Evolutionary conservation across 2,329 filamentous ascomycete genomes (phyloP).

Genomic region (Penicillium sp.): DNA sequence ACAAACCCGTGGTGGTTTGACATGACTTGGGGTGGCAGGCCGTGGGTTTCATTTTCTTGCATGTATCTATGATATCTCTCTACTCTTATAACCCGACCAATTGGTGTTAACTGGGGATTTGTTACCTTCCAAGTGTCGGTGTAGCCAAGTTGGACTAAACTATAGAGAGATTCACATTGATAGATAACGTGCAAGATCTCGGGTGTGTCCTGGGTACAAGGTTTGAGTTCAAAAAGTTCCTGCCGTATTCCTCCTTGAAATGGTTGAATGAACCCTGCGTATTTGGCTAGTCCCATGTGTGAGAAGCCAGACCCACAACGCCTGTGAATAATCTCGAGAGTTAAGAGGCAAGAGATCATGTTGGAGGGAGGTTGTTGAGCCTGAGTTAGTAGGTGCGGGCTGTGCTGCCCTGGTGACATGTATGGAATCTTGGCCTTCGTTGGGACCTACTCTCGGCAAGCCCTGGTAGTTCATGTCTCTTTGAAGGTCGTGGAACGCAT

Average conservation of each 20-base stretch:
- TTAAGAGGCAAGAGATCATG: not conserved
- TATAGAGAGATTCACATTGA: too few species aligned
- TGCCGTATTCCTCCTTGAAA: not conserved
- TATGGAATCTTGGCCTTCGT: not conserved
- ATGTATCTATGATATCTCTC: constrained; percentile 23
- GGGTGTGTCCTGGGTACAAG: not conserved
- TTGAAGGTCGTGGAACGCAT: not conserved
- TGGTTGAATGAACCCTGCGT: not conserved
- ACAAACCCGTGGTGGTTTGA: constrained; percentile 2
- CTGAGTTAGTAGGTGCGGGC: too few species aligned
- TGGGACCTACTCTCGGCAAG: not conserved
- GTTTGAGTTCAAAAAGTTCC: too few species aligned
- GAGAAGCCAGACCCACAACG: not conserved
- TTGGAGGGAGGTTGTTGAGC: too few species aligned
- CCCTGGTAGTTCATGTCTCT: not conserved
- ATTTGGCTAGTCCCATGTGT: not conserved
- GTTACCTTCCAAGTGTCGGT: not conserved
- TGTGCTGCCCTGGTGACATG: not conserved
- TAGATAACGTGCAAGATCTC: not conserved
- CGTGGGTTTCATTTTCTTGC: constrained; percentile 11
- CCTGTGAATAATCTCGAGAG: not conserved
- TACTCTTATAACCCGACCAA: constrained; percentile 9
- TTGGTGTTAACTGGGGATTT: not conserved
- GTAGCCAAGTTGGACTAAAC: too few species aligned
- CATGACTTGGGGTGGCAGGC: constrained; percentile 2